A percentile compares a stretch with the other conserved stretches of the same genome.
These are phyloP conservation scores for Vickermania ingenoplastis DNA, from an alignment of 208 protist genomes.

Conservation along the genomic window DNA sequence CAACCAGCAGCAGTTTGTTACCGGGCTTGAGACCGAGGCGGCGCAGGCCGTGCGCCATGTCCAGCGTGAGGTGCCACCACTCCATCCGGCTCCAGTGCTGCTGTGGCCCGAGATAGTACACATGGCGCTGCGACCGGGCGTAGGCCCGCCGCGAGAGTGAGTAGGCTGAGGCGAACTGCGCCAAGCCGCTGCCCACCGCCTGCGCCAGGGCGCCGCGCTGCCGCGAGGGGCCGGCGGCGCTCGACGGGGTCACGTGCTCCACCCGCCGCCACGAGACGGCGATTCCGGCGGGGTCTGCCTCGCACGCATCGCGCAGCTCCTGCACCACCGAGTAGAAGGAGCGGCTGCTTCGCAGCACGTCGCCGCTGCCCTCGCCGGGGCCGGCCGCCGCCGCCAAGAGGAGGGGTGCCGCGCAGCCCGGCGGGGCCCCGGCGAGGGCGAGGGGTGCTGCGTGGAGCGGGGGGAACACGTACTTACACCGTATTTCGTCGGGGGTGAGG, in stretches of 20 bases:
- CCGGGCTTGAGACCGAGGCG: conserved; percentile 31
- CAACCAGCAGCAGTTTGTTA: conserved; percentile 32
- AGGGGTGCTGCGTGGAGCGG: background rate
- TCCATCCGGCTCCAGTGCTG: conserved; percentile 36
- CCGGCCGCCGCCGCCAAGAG: background rate
- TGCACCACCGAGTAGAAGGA: conserved; percentile 2
- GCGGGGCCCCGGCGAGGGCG: background rate
- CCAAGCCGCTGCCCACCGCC: background rate
- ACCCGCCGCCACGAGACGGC: conserved; percentile 10
- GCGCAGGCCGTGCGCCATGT: conserved; percentile 43
- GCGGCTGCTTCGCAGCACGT: background rate
- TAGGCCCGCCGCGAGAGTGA: background rate
- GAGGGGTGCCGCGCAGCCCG: background rate
- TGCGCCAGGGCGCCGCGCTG: background rate
- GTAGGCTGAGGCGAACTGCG: background rate
- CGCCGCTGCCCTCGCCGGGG: background rate
- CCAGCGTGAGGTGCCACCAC: conserved; percentile 36
- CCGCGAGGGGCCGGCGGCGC: conserved; percentile 1
- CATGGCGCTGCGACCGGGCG: conserved; percentile 6
- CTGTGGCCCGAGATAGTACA: conserved; percentile 31
- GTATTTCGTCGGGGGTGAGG: background rate
- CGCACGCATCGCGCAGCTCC: background rate
- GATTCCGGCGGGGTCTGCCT: background rate
- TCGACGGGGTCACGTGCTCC: conserved; percentile 7
- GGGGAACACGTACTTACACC: background rate